Conservation (phyloP, 2,329 filamentous ascomycete genomes). For the Cladosporium sp. region DNA sequence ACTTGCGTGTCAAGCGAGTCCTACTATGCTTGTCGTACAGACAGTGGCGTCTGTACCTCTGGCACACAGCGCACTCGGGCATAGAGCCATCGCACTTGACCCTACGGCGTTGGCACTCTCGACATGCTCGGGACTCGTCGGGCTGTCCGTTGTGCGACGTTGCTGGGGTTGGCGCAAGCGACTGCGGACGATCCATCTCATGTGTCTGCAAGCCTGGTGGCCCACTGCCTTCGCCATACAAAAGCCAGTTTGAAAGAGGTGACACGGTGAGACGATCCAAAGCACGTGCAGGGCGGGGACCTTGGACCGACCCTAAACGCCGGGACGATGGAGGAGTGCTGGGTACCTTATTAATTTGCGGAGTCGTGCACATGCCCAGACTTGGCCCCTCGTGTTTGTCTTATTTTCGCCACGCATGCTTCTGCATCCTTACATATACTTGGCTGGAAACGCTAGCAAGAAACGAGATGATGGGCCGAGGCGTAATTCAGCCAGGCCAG, state of each 20-base stretch:
- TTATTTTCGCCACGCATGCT: conserved; percentile 4
- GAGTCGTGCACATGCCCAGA: conserved; percentile 7
- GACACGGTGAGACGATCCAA: conserved; percentile 3
- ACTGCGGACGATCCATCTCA: background rate
- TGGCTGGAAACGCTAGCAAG: background rate
- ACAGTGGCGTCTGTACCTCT: conserved; percentile 18
- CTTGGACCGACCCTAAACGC: background rate
- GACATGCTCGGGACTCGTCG: conserved; percentile 8
- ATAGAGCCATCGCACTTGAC: conserved; percentile 14
- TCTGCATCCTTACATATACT: background rate
- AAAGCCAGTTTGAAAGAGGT: background rate
- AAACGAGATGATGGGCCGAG: background rate
- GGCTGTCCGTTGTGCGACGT: background rate
- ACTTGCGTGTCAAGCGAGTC: conserved; percentile 17
- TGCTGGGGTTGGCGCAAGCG: conserved; percentile 8
- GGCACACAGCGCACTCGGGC: conserved; percentile 13
- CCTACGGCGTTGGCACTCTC: conserved; percentile 16
- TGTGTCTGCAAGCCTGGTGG: background rate
- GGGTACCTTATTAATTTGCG: conserved; percentile 2
- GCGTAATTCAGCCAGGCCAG: background rate
- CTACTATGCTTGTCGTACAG: conserved; percentile 16
- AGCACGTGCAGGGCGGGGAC: conserved; percentile 1
- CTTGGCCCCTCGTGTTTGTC: background rate
- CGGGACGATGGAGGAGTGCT: background rate
- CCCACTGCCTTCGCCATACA: conserved; percentile 1